phyloP scores from a whole-genome alignment of 2,329 filamentous ascomycete species.

The Xylaria sp. region DNA sequence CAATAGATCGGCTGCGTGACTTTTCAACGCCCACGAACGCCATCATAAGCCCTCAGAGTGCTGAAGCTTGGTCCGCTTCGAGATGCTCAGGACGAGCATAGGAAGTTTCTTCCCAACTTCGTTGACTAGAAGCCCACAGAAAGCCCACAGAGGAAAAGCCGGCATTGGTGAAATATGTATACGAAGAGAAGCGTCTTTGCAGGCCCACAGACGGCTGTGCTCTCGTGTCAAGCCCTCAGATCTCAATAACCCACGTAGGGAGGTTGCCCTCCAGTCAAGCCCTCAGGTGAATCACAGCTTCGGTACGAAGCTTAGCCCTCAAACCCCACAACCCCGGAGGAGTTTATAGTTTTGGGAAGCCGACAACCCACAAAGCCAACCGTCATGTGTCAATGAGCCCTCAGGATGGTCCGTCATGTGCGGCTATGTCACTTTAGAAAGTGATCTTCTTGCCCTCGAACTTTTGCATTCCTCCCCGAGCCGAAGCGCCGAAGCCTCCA shows the following conservation, averaged over 20 bases:
- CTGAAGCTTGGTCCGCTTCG: constrained; percentile 38
- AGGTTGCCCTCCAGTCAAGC: constrained; percentile 47
- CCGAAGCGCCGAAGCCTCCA: constrained; percentile 46
- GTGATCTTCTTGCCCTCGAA: constrained; percentile 82
- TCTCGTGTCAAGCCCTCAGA: constrained; percentile 28
- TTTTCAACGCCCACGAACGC: constrained; percentile 39
- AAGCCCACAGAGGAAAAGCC: constrained; percentile 41
- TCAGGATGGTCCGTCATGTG: constrained; percentile 45
- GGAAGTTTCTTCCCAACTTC: constrained; percentile 39
- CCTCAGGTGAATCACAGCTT: constrained; percentile 59
- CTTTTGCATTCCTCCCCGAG: constrained; percentile 52
- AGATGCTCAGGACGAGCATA: constrained; percentile 30
- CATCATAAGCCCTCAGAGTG: constrained; percentile 39
- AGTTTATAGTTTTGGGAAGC: constrained; percentile 50
- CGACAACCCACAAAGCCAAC: constrained; percentile 62
- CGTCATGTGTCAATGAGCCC: constrained; percentile 50
- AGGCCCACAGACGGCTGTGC: constrained; percentile 22
- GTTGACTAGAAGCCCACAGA: constrained; percentile 36
- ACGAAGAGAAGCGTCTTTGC: constrained; percentile 16
- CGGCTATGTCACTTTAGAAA: constrained; percentile 44
- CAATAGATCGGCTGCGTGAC: constrained; percentile 11
- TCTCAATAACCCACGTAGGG: constrained; percentile 37
- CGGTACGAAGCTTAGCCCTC: constrained; percentile 49
- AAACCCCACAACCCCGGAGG: constrained; percentile 54
- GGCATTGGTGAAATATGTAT: constrained; percentile 22